phyloP scores from a whole-genome alignment of 2,329 filamentous ascomycete genomes.

The Tolypocladium tundrense region DNA sequence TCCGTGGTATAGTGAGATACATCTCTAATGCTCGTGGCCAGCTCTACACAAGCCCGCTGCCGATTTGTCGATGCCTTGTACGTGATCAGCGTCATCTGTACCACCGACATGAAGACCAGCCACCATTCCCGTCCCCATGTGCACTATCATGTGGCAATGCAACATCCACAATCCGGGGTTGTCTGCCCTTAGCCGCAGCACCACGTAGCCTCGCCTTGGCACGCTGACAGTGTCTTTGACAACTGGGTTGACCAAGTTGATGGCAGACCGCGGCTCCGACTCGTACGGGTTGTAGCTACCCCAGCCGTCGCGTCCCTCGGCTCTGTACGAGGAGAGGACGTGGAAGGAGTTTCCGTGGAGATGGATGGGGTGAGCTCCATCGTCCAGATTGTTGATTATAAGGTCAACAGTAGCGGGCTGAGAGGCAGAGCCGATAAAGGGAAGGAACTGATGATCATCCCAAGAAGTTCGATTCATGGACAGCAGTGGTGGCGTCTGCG shows the following conservation, averaged over 20 bases:
- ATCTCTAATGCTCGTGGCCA: background rate
- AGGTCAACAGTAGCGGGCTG: constrained; percentile 12
- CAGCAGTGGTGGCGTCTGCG: constrained; percentile 10
- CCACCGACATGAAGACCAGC: constrained; percentile 14
- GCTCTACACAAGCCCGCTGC: constrained; percentile 7
- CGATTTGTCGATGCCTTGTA: constrained; percentile 5
- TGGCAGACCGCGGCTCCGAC: background rate
- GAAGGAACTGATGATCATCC: constrained; percentile 13
- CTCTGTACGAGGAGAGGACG: constrained; percentile 17
- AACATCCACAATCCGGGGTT: constrained; percentile 17
- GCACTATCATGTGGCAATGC: constrained; percentile 18
- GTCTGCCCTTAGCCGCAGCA: constrained; percentile 11
- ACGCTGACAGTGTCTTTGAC: constrained; percentile 29
- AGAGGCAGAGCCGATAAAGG: constrained; percentile 6
- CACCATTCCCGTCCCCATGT: constrained; percentile 15
- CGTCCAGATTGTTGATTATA: constrained; percentile 22
- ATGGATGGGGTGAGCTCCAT: constrained; percentile 29
- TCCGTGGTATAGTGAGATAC: too few relatives aligned
- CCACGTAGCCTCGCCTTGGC: constrained; percentile 16
- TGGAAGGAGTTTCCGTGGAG: constrained; percentile 48
- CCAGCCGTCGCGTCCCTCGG: constrained; percentile 10
- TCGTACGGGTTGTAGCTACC: constrained; percentile 16
- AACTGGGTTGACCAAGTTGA: constrained; percentile 10
- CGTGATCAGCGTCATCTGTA: constrained; percentile 8
- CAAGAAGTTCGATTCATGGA: constrained; percentile 9